phyloP scores from a whole-genome alignment of 2,329 filamentous ascomycete species.

The Diaporthe sp. region DNA sequence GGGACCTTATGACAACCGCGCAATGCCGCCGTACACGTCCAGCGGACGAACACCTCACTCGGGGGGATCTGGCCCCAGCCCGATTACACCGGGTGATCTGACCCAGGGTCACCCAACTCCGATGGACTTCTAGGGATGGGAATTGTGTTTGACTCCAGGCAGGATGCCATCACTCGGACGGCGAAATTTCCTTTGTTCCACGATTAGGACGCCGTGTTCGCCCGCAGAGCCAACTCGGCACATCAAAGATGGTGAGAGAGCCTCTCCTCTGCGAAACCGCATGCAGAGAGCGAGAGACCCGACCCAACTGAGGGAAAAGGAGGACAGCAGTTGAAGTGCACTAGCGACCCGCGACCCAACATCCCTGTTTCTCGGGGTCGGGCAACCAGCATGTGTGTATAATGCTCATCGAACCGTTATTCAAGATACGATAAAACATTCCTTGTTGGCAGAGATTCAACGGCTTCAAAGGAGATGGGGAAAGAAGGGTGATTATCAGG shows the following conservation, averaged over 20 bases:
- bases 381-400: not conserved
- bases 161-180: not conserved
- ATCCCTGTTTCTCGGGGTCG: not conserved
- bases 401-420: not conserved
- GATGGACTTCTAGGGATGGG: slow-evolving; percentile 34
- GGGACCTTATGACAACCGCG: slow-evolving; percentile 43
- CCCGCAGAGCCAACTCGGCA: not conserved
- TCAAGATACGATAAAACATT: not conserved
- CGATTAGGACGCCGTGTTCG: not conserved
- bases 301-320: too few species aligned
- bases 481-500: not conserved
- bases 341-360: not conserved
- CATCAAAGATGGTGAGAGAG: not conserved
- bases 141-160: not conserved
- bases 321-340: too few species aligned
- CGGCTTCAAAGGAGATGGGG: not conserved
- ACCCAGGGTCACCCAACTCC: slow-evolving; percentile 33
- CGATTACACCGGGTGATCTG: slow-evolving; percentile 36
- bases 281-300: not conserved
- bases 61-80: slow-evolving; percentile 23
- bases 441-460: not conserved
- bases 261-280: not conserved
- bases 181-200: not conserved
- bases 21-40: slow-evolving; percentile 37
- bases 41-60: slow-evolving; percentile 35